Evolutionary conservation across 2,329 filamentous ascomycete genomes (phyloP).

Genomic region (Sordariomycetes sp.): DNA sequence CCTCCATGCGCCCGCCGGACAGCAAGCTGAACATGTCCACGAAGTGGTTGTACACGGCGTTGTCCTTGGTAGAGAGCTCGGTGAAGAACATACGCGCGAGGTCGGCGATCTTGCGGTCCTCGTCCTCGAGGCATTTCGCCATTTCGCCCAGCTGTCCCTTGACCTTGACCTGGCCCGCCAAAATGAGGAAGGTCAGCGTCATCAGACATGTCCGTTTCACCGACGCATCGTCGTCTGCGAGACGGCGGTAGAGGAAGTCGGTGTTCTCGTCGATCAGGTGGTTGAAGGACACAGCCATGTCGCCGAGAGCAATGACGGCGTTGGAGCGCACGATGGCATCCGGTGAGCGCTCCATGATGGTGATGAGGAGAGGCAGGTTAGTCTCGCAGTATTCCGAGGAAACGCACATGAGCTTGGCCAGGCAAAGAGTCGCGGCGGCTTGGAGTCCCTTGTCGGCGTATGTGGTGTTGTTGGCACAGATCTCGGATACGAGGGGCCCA

Average conservation of each 20-base stretch:
- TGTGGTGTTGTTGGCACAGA: constrained; percentile 88
- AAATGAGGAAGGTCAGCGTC: constrained; percentile 94
- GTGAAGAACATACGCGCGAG: constrained; percentile 97
- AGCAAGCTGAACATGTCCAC: constrained; percentile 97
- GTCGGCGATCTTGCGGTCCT: constrained; percentile 90
- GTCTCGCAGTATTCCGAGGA: constrained; percentile 92
- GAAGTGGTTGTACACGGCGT: constrained; percentile 98
- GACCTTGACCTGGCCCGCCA: constrained; percentile 97
- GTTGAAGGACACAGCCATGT: constrained; percentile 99
- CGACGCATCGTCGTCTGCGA: constrained; percentile 79
- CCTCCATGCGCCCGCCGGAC: constrained; percentile 68
- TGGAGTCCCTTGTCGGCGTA: constrained; percentile 88
- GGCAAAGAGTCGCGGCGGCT: constrained; percentile 83
- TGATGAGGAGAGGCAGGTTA: constrained; percentile 88
- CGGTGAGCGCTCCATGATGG: constrained; percentile 89
- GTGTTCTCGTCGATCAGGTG: constrained; percentile 99
- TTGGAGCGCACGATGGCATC: constrained; percentile 92
- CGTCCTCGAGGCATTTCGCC: constrained; percentile 96
- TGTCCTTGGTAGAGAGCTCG: constrained; percentile 94
- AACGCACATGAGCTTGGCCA: constrained; percentile 98
- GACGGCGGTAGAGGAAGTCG: constrained; percentile 88
- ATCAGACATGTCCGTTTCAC: constrained; percentile 97
- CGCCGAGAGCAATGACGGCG: constrained; percentile 90
- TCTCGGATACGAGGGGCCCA: constrained; percentile 83
- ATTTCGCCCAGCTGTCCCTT: constrained; percentile 98